Percentiles rank a stretch among this genome's conserved stretches.
Conservation (phyloP, 2,329 filamentous ascomycete species). For the Rhytidhysteron rufulum region DNA sequence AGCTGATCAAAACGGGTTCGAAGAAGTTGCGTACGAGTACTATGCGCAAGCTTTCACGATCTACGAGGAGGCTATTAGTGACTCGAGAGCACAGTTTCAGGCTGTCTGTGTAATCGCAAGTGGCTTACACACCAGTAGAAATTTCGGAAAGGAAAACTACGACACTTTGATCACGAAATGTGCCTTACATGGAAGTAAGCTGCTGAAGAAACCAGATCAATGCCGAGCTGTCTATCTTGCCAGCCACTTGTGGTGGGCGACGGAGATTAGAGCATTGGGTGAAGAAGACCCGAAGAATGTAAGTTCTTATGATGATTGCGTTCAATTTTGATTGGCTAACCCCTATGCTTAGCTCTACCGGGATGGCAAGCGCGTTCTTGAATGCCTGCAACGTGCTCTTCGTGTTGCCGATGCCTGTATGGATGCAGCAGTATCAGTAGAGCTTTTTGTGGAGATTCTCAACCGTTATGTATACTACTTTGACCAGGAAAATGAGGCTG, state of each 20-base stretch:
- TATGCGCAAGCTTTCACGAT: constrained; percentile 98
- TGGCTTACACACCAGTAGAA: constrained; percentile 79
- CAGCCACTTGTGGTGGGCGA: constrained; percentile 97
- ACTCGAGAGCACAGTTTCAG: constrained; percentile 96
- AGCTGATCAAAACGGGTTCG: constrained; percentile 84
- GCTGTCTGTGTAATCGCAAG: constrained; percentile 92
- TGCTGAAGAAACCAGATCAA: constrained; percentile 96
- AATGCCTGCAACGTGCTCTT: constrained; percentile 91
- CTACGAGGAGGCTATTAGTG: constrained; percentile 93
- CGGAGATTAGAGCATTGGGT: constrained; percentile 69
- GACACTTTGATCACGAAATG: constrained; percentile 98
- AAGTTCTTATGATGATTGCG: constrained; percentile 35
- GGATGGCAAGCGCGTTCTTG: constrained; percentile 92
- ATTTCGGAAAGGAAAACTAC: constrained; percentile 96
- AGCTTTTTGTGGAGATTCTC: constrained; percentile 96
- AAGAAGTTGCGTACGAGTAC: constrained; percentile 97
- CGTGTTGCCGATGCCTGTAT: constrained; percentile 98
- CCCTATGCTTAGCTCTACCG: constrained; percentile 69
- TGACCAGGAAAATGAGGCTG: constrained; percentile 97
- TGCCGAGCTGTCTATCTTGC: constrained; percentile 95
- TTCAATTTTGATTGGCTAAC: constrained; percentile 11
- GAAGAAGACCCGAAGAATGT: constrained; percentile 81
- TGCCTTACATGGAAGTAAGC: constrained; percentile 91
- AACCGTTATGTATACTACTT: constrained; percentile 99
- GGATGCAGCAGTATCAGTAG: constrained; percentile 95